phyloP scores from a whole-genome alignment of 2,329 filamentous ascomycete genomes.

The Aspergillus sp. region DNA sequence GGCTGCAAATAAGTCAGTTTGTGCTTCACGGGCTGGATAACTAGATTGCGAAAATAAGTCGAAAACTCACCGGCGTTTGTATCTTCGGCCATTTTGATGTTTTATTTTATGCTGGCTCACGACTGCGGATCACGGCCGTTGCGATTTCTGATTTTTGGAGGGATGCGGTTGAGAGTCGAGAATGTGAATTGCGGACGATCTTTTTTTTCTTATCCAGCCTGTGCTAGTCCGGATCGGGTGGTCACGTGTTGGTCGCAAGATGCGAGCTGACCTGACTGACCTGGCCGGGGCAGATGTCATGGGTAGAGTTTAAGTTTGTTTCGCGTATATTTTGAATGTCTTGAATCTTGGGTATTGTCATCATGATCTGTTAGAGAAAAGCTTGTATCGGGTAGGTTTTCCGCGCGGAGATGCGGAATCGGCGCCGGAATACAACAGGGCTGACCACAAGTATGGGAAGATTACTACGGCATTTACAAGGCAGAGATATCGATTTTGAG shows the following conservation, averaged over 20 bases:
- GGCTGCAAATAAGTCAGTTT: constrained; percentile 43
- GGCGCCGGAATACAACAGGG: too few species aligned
- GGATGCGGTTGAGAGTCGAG: background rate
- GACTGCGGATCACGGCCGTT: constrained; percentile 38
- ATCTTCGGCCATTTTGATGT: constrained; percentile 34
- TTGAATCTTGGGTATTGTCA: too few species aligned
- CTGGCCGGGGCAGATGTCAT: background rate
- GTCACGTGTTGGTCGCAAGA: too few species aligned
- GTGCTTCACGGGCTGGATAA: background rate
- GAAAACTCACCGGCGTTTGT: constrained; percentile 27
- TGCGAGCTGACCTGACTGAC: background rate
- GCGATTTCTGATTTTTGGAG: constrained; percentile 9
- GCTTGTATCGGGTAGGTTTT: too few species aligned
- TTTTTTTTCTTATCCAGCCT: background rate
- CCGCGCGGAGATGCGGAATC: too few species aligned
- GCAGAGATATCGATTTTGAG: too few species aligned
- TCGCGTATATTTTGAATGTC: too few species aligned
- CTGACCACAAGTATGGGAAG: too few species aligned
- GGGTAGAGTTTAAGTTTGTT: too few species aligned
- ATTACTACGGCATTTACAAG: too few species aligned
- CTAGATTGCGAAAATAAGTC: too few species aligned
- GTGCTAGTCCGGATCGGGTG: background rate
- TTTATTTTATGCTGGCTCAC: constrained; percentile 33
- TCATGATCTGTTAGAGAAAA: too few species aligned
- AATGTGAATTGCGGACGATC: background rate